phyloP scores from a whole-genome alignment of 2,329 filamentous ascomycete species.

The Colletotrichum cuscutae region DNA sequence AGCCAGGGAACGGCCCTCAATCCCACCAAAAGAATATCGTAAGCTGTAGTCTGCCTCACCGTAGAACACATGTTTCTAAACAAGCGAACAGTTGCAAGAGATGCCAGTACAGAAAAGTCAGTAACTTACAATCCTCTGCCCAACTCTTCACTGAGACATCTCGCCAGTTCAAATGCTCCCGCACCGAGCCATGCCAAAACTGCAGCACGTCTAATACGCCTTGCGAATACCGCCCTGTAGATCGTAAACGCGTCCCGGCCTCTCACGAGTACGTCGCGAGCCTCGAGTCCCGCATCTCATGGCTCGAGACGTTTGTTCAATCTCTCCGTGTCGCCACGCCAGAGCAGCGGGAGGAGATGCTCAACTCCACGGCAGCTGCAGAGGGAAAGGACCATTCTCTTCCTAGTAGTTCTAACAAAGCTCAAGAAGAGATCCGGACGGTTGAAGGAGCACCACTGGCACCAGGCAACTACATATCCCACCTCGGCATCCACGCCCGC shows the following conservation, averaged over 20 bases:
- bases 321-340: constrained; percentile 19
- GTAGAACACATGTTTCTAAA: rapidly evolving
- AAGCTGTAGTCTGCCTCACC: not conserved
- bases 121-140: not conserved
- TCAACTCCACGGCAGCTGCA: constrained; percentile 22
- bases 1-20: too few relatives aligned
- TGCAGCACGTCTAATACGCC: constrained; percentile 13
- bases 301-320: constrained; percentile 34
- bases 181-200: constrained; percentile 33
- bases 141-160: not conserved
- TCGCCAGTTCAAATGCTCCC: constrained; percentile 33
- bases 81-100: constrained; percentile 17
- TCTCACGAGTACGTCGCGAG: constrained; percentile 29
- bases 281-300: constrained; percentile 33
- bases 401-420: not conserved
- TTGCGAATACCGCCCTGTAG: constrained; percentile 35
- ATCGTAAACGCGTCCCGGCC: constrained; percentile 29
- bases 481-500: not conserved
- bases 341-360: constrained; percentile 25
- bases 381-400: not conserved
- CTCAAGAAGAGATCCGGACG: not conserved
- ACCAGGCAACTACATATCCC: not conserved
- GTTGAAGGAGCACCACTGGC: too few relatives aligned
- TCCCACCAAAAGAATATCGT: constrained; percentile 12
- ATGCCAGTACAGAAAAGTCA: constrained; percentile 31